Base-by-base conservation (phyloP, 768 basidiomycete genomes). In the Tubosaeta brunneosetosa region DNA sequence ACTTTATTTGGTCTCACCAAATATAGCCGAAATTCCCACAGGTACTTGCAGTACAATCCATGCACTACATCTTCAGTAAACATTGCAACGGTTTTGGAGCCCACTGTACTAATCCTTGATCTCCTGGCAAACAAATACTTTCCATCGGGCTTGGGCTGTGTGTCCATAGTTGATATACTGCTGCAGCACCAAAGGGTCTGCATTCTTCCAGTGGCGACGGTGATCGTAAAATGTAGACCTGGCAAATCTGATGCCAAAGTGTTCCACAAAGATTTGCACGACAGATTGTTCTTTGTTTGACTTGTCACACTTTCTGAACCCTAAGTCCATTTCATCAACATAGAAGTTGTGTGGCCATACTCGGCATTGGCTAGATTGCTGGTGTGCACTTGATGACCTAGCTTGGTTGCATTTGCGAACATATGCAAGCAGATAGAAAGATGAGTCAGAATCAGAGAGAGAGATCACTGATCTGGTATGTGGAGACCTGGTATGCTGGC, bases 301-400 rank as follows among this genome's bases (percentile, higher is more conserved):
- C 26, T 53, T 34, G 2, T 6, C 1, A 4, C 47, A 53, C 25
- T 25, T 44, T n/a, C 1, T 53, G 36, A 53, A 49, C 1, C 50
- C 42, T 1, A 6, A 5, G 12, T 55, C 50, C 16, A 55, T 47
- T 6, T 52, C 31, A 0, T 38, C 13, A 0, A 13, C 42, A 33
- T 53, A 44, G 10, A 53, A 53, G 17, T 52, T 17, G 1, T 42
- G 42, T 2, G 41, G 51, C 51, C 50, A 47, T 14, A 37, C 16
- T 2, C 4, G 34, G 34, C 22, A 3, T 27, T 42, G 26, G 8
- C 25, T 25, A n/a, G 37, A 37, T 3, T 10, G 16, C 6, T 2
- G 8, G 37, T 10, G 16, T 37, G 16, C 37, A 37, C 37, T 34
- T 34, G 33, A 14, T 34, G 33, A 3, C 33, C 33, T 11, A 34